Base-by-base conservation (phyloP, 352 stramenopile species). In the Phytophthora boehmeriae region DNA sequence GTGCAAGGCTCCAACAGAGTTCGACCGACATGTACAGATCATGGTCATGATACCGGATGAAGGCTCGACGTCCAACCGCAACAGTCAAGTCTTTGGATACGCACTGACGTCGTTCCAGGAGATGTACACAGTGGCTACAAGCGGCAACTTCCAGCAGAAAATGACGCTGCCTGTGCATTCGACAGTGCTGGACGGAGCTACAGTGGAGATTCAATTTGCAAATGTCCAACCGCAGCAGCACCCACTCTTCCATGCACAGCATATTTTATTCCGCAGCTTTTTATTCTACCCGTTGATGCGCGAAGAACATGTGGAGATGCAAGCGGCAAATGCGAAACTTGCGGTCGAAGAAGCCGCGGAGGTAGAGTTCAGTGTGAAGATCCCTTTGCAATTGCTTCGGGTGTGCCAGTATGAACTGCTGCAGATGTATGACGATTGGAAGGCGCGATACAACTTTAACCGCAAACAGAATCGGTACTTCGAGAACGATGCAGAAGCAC, bases 11-110 rank as follows among this genome's bases (percentile, higher is more conserved):
- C 59, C 69, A 1, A 63, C 70, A 16, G 63, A 72, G 28, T 84
- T 66, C 43, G 80, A 93, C 32, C 82, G 85, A 19, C 85, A 91
- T 28, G 70, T 93, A 8, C 77, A 90, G 61, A 76, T 93, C 52
- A 75, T 89, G 61, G 70, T 93, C 2, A 91, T 92, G 76, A 85
- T 93, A 42, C 82, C 82, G 5, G 85, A 93, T 28, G 85, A 93
- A 59, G 64, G 70, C n/a, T 74, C 79, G 27, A 66, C 66, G 9
- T 80, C 78, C 8, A 89, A 90, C 65, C 75, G 75, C 47, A 87
- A 84, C 57, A 74, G 76, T 25, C 79, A 89, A 51, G 59, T 88
- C 22, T 93, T 90, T 52, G 84, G 84, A 2, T 86, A 85, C 54
- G 84, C 81, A 27, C 65, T 86, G 49, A 86, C 84, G n/a, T 89